These are phyloP conservation scores for Alternaria consortialis DNA, from an alignment of 2,329 filamentous ascomycete species.

Conservation along the genomic window DNA sequence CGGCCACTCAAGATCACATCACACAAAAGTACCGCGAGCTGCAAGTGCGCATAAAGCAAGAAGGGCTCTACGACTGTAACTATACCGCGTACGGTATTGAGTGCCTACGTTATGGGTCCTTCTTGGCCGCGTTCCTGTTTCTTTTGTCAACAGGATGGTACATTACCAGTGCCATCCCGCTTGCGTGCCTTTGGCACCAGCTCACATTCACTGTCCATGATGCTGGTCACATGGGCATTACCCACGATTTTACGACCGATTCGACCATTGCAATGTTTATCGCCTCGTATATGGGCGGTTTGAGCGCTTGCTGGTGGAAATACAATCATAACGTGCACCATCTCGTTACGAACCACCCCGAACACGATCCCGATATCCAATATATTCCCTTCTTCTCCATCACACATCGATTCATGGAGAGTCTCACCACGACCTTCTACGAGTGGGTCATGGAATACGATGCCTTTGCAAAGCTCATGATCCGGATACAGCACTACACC, in stretches of 20 bases:
- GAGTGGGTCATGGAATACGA: conserved; percentile 72
- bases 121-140: conserved; percentile 69
- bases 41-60: conserved; percentile 73
- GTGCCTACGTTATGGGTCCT: conserved; percentile 72
- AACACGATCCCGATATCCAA: conserved; percentile 94
- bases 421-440: conserved; percentile 71
- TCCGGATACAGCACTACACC: conserved; percentile 70
- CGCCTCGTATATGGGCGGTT: conserved; percentile 86
- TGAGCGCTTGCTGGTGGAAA: conserved; percentile 98
- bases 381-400: conserved; percentile 76
- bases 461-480: conserved; percentile 65
- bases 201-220: conserved; percentile 94
- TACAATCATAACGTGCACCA: conserved; percentile 95
- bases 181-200: conserved; percentile 93
- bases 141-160: conserved; percentile 56
- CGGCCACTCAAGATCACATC: conserved; percentile 76
- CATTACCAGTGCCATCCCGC: conserved; percentile 72
- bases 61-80: conserved; percentile 84
- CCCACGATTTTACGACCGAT: conserved; percentile 85
- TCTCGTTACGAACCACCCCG: conserved; percentile 92
- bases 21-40: conserved; percentile 83
- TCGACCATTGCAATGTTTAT: conserved; percentile 88
- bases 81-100: conserved; percentile 84
- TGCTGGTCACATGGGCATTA: conserved; percentile 97
- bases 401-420: conserved; percentile 70